A percentile compares a stretch with the other conserved stretches of the same genome.
phyloP scores from a whole-genome alignment of 2,329 filamentous ascomycete genomes.

The Microdochium nivale region DNA sequence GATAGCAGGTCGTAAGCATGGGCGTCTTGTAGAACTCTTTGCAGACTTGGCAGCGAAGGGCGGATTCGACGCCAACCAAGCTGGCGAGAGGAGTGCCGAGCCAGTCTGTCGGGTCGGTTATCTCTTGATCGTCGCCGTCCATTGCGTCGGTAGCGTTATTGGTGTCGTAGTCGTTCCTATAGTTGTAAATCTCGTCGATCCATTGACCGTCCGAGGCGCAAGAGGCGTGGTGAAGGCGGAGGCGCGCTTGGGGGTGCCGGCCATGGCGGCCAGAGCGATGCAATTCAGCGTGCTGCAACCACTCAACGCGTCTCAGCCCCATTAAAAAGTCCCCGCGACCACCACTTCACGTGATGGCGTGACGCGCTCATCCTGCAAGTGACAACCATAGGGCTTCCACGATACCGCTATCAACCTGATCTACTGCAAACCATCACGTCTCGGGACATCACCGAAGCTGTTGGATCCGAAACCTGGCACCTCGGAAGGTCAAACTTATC shows the following conservation, averaged over 20 bases:
- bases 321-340: not conserved
- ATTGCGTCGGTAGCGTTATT: conserved; percentile 10
- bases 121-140: conserved; percentile 27
- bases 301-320: not conserved
- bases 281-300: not conserved
- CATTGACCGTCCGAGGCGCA: no score
- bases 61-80: conserved; percentile 67
- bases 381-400: not conserved
- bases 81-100: conserved; percentile 57
- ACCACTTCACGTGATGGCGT: conserved; percentile 25
- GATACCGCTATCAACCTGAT: conserved; percentile 6
- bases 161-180: not conserved
- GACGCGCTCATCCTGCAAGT: conserved; percentile 3
- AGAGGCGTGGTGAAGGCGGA: not conserved
- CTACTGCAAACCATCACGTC: conserved; percentile 4
- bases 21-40: conserved; percentile 95
- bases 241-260: not conserved
- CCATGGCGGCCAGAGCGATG: not conserved
- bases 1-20: conserved; percentile 88
- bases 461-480: no score
- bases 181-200: no score
- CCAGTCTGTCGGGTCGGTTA: conserved; percentile 83
- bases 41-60: conserved; percentile 91
- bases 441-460: no score
- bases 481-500: no score